phyloP scores from a whole-genome alignment of 2,329 filamentous ascomycete species.

The Paraphoma chrysanthemicola region DNA sequence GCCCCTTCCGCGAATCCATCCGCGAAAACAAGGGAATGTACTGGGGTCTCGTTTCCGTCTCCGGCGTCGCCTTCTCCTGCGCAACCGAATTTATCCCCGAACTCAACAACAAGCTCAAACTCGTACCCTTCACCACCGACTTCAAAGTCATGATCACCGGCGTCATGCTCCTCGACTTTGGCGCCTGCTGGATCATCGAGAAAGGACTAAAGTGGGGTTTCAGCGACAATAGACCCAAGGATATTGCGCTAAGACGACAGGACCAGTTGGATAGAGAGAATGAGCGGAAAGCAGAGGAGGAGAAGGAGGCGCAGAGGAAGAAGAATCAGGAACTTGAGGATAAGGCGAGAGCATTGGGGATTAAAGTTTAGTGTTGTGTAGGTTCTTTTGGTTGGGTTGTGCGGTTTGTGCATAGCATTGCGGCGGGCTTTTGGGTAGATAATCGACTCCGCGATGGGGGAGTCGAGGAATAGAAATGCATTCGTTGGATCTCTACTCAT shows the following conservation, averaged over 20 bases:
- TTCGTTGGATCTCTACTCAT: too few relatives aligned
- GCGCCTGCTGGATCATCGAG: slow-evolving; percentile 86
- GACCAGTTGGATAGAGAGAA: slow-evolving; percentile 85
- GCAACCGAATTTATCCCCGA: slow-evolving; percentile 95
- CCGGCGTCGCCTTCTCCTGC: slow-evolving; percentile 89
- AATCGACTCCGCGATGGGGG: too few relatives aligned
- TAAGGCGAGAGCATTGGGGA: slow-evolving; percentile 23
- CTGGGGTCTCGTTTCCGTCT: slow-evolving; percentile 90
- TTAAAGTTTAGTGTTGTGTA: slow-evolving; percentile 3
- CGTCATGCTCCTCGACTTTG: slow-evolving; percentile 88
- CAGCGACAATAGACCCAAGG: slow-evolving; percentile 90
- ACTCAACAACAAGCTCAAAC: slow-evolving; percentile 89
- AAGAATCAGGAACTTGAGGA: slow-evolving; percentile 41
- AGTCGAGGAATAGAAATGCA: too few relatives aligned
- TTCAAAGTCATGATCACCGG: slow-evolving; percentile 88
- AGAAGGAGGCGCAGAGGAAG: slow-evolving; percentile 44
- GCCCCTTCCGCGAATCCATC: slow-evolving; percentile 95
- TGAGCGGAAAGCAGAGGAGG: slow-evolving; percentile 68
- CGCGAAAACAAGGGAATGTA: slow-evolving; percentile 98
- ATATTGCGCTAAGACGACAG: slow-evolving; percentile 84
- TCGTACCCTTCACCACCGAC: slow-evolving; percentile 86
- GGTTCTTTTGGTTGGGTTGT: not conserved
- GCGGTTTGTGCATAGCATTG: not conserved
- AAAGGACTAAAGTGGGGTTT: slow-evolving; percentile 83
- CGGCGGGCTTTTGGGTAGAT: too few relatives aligned